phyloP scores from a whole-genome alignment of 495 filamentous ascomycete species.

The Trichodelitschia bisporula region DNA sequence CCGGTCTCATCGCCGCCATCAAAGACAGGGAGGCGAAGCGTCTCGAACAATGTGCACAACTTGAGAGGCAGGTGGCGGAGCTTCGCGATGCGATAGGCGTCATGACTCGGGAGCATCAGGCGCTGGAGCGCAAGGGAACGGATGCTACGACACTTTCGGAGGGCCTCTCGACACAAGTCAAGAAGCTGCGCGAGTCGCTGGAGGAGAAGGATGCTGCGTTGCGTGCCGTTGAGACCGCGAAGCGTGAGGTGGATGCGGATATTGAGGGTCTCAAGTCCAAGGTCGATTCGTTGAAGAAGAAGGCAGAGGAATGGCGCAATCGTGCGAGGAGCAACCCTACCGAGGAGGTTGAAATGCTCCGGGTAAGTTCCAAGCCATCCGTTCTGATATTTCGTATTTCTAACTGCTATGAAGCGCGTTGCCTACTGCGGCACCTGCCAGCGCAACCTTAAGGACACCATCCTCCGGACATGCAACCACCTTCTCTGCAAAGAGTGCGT shows the following conservation, averaged over 20 bases:
- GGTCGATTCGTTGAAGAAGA: conserved; percentile 49
- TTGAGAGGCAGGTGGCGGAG: conserved; percentile 78
- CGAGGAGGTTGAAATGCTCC: conserved; percentile 57
- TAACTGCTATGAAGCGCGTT: conserved; percentile 31
- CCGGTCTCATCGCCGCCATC: conserved; percentile 75
- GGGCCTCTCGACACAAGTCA: conserved; percentile 46
- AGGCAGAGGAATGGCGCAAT: conserved; percentile 55
- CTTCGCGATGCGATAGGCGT: conserved; percentile 46
- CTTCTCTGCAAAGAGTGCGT: conserved; percentile 81
- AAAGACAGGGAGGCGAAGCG: conserved; percentile 58
- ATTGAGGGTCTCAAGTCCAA: conserved; percentile 45
- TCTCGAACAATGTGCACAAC: conserved; percentile 39
- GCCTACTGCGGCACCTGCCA: conserved; percentile 79
- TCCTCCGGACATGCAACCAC: conserved; percentile 84
- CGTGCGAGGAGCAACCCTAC: conserved; percentile 58
- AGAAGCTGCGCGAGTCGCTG: conserved; percentile 45
- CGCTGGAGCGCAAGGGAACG: conserved; percentile 38
- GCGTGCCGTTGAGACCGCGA: conserved; percentile 25
- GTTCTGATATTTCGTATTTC: background rate
- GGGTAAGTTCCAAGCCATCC: conserved; percentile 30
- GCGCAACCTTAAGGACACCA: conserved; percentile 77
- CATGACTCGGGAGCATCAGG: conserved; percentile 39
- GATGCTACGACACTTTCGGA: conserved; percentile 47
- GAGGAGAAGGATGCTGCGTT: conserved; percentile 44
- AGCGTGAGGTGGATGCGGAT: conserved; percentile 50